phyloP scores from a whole-genome alignment of 176 grass and related monocot species.

The Aegilops tauschii region DNA sequence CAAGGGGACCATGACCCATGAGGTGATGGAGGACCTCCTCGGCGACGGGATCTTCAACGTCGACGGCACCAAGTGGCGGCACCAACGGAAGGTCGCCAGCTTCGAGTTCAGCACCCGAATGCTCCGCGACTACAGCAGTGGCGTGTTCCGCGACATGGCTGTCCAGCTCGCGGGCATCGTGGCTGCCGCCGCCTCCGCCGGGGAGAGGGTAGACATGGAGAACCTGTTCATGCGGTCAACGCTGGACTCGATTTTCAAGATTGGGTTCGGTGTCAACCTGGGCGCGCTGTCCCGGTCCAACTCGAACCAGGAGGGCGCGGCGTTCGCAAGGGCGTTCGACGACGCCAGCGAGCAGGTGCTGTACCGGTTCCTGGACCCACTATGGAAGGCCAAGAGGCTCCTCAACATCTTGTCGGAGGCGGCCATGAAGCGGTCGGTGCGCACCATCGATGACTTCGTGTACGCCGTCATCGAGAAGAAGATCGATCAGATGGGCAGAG shows the following conservation, averaged over 20 bases:
- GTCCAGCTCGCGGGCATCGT: slow-evolving; percentile 42
- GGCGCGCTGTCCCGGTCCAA: slow-evolving; percentile 38
- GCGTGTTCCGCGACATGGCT: slow-evolving; percentile 55
- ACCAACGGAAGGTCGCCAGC: slow-evolving; percentile 73
- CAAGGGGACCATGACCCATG: slow-evolving; percentile 45
- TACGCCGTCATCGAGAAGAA: slow-evolving; percentile 51
- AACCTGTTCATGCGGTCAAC: slow-evolving; percentile 65
- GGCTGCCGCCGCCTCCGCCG: not conserved
- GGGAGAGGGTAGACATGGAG: slow-evolving; percentile 34
- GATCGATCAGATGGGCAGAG: slow-evolving; percentile 31
- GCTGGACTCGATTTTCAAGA: slow-evolving; percentile 67
- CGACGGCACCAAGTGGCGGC: slow-evolving; percentile 66
- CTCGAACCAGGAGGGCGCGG: slow-evolving; percentile 4
- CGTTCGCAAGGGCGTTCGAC: slow-evolving; percentile 69
- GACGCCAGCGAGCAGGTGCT: slow-evolving; percentile 45
- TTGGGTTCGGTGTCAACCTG: slow-evolving; percentile 62
- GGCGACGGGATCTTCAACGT: slow-evolving; percentile 82
- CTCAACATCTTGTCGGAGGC: slow-evolving; percentile 61
- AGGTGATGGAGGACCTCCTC: slow-evolving; percentile 44
- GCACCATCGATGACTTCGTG: slow-evolving; percentile 54
- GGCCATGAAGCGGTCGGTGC: slow-evolving; percentile 52
- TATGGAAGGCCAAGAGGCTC: slow-evolving; percentile 67
- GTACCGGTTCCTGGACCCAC: slow-evolving; percentile 47
- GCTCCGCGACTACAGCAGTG: slow-evolving; percentile 62
- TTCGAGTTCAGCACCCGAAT: slow-evolving; percentile 59